These are phyloP conservation scores for Ceratocystis ficicola DNA, from an alignment of 2,329 filamentous ascomycete genomes.

Conservation along the genomic window DNA sequence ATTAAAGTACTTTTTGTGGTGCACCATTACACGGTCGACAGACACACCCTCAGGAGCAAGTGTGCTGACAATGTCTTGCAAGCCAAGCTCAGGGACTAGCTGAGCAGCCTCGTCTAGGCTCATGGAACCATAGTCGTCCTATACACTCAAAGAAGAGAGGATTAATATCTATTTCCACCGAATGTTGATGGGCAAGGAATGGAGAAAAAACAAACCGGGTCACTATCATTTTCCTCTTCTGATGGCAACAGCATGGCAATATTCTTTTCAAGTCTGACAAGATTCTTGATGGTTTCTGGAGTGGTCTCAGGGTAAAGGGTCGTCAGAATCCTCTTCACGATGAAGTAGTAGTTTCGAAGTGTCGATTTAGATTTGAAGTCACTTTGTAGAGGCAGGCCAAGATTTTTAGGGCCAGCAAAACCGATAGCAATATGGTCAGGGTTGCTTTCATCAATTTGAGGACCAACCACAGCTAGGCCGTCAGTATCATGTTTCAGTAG, in stretches of 20 bases:
- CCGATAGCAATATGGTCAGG: conserved; percentile 31
- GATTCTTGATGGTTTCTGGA: conserved; percentile 33
- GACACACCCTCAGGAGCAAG: conserved; percentile 29
- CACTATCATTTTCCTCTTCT: no score
- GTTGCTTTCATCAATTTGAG: conserved; percentile 35
- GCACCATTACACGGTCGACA: conserved; percentile 44
- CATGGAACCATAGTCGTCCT: conserved; percentile 29
- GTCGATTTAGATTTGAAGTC: conserved; percentile 46
- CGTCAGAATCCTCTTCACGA: conserved; percentile 25
- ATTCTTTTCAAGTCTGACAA: conserved; percentile 47
- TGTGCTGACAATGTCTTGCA: conserved; percentile 40
- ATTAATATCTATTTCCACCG: no score
- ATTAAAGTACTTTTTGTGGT: conserved; percentile 48
- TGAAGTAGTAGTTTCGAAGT: conserved; percentile 38
- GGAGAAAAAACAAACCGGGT: no score
- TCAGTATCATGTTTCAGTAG: conserved; percentile 37
- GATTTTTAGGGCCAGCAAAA: conserved; percentile 35
- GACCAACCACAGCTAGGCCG: conserved; percentile 30
- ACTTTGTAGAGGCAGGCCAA: conserved; percentile 51
- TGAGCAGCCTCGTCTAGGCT: conserved; percentile 42
- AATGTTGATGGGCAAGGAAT: no score
- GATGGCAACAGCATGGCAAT: conserved; percentile 45
- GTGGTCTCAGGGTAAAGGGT: conserved; percentile 30
- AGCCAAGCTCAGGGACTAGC: conserved; percentile 44
- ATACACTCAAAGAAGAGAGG: no score